These are phyloP conservation scores for Leishmania tropica DNA, from an alignment of 208 protist genomes.

Conservation along the genomic window DNA sequence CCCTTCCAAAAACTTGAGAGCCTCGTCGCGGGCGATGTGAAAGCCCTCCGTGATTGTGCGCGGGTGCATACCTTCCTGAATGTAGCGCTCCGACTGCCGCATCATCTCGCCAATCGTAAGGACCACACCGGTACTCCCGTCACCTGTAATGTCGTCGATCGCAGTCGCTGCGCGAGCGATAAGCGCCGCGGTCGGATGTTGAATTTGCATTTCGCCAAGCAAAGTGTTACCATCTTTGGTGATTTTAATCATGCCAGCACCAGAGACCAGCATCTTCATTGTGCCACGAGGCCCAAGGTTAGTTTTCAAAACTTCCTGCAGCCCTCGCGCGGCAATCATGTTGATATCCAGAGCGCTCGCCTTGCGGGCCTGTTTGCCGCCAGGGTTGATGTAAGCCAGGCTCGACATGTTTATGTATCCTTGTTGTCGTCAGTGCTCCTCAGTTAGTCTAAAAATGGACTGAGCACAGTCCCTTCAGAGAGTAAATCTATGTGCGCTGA, in stretches of 20 bases:
- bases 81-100: conserved; percentile 97
- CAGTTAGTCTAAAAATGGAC: not conserved
- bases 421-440: conserved; percentile 11
- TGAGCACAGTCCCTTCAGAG: too few relatives aligned
- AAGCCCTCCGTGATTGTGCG: conserved; percentile 98
- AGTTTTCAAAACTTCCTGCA: conserved; percentile 98
- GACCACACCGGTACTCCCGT: conserved; percentile 99
- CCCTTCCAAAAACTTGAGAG: conserved; percentile 90
- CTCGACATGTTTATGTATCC: conserved; percentile 44
- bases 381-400: conserved; percentile 92
- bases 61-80: conserved; percentile 99
- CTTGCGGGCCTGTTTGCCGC: conserved; percentile 81
- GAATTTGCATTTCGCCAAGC: conserved; percentile 99
- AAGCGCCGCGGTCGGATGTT: conserved; percentile 99
- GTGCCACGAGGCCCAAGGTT: conserved; percentile 99
- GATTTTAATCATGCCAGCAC: conserved; percentile 99
- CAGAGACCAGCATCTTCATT: conserved; percentile 99
- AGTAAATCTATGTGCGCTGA: not conserved
- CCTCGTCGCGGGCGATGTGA: conserved; percentile 94
- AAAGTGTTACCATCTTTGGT: conserved; percentile 99
- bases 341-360: conserved; percentile 97
- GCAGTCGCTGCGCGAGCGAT: conserved; percentile 99
- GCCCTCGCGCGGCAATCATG: conserved; percentile 97
- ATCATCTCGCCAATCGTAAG: conserved; percentile 99
- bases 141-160: conserved; percentile 99